Percentiles rank a stretch among this genome's conserved stretches.
Evolutionary conservation across 495 filamentous ascomycete genomes (phyloP).

Genomic region (Aspergillus indologenus): DNA sequence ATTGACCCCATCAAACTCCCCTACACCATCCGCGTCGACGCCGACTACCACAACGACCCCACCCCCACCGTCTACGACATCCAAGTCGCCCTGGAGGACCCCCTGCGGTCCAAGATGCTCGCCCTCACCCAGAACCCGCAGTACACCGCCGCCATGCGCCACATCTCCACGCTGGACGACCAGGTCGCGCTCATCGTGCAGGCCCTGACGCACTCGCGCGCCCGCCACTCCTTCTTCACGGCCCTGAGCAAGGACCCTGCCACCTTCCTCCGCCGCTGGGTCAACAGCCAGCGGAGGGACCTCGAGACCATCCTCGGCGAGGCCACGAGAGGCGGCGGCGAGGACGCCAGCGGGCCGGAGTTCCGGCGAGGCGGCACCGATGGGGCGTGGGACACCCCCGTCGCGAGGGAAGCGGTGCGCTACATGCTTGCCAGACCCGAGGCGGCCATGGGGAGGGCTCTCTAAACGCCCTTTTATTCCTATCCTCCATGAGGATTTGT

Average conservation of each 20-base stretch:
- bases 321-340: slow-evolving; percentile 62
- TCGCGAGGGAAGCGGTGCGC: slow-evolving; percentile 46
- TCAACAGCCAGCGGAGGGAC: slow-evolving; percentile 83
- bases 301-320: slow-evolving; percentile 88
- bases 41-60: slow-evolving; percentile 64
- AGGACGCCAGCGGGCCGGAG: slow-evolving; percentile 56
- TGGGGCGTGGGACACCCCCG: slow-evolving; percentile 52
- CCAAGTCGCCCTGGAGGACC: slow-evolving; percentile 79
- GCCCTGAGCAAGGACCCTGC: slow-evolving; percentile 76
- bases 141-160: slow-evolving; percentile 57
- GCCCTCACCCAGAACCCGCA: slow-evolving; percentile 54
- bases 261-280: slow-evolving; percentile 76
- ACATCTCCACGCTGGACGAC: slow-evolving; percentile 73
- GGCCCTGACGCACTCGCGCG: slow-evolving; percentile 71
- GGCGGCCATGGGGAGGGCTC: slow-evolving; percentile 25
- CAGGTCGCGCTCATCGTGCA: slow-evolving; percentile 78
- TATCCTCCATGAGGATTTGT: slow-evolving; percentile 2
- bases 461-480: neutral
- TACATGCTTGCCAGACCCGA: slow-evolving; percentile 50
- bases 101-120: slow-evolving; percentile 64
- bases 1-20: slow-evolving; percentile 79
- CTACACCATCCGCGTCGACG: slow-evolving; percentile 94
- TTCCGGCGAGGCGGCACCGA: slow-evolving; percentile 54
- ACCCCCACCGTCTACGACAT: slow-evolving; percentile 84
- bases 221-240: slow-evolving; percentile 80